A percentile compares a stretch with the other conserved stretches of the same genome.
Conservation (phyloP, 345 rosid genomes). For the Isatis tinctoria region DNA sequence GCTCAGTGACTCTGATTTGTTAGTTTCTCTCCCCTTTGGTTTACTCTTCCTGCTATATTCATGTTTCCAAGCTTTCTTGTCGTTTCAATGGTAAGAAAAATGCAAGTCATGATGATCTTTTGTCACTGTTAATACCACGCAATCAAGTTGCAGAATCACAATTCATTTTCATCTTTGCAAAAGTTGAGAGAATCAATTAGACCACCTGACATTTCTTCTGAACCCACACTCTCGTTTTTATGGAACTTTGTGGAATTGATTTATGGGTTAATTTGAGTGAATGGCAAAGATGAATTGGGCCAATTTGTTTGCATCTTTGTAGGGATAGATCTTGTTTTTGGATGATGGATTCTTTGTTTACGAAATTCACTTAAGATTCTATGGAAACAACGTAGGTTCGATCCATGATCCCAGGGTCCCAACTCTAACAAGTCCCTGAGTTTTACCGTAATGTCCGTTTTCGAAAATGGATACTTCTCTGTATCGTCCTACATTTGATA, state of each 20-base stretch:
- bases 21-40: constrained; percentile 8
- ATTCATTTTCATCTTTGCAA: background rate
- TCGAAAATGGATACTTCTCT: too few relatives aligned
- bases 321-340: background rate
- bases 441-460: too few relatives aligned
- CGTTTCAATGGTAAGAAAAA: background rate
- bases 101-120: background rate
- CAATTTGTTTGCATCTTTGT: background rate
- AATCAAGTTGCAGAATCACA: too few relatives aligned
- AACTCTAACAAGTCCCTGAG: too few relatives aligned
- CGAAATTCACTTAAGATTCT: background rate
- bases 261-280: background rate
- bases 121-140: background rate
- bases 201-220: background rate
- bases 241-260: background rate
- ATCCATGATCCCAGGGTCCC: too few relatives aligned
- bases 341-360: background rate
- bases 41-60: constrained; percentile 14
- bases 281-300: background rate
- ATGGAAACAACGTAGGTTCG: background rate
- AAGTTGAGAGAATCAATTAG: background rate
- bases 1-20: constrained; percentile 15
- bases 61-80: constrained; percentile 4
- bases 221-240: background rate
- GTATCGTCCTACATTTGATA: background rate